Conservation (phyloP, 2,329 filamentous ascomycete genomes). For the Metarhizium brunneum region DNA sequence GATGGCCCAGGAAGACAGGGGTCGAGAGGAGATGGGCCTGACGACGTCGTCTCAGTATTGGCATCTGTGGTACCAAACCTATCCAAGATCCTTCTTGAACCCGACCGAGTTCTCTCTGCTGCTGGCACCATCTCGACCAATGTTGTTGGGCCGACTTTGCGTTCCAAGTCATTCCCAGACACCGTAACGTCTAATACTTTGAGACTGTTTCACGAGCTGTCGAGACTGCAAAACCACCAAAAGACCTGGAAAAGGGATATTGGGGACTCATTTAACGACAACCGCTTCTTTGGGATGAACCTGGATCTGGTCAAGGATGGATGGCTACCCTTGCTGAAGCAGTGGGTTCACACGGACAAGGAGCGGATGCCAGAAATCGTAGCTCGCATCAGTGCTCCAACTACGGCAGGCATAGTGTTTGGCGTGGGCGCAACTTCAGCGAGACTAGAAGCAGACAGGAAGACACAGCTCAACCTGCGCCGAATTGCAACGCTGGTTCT, state of each 20-base stretch:
- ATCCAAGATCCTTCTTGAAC: constrained; percentile 73
- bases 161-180: constrained; percentile 78
- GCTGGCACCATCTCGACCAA: constrained; percentile 74
- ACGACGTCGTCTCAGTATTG: constrained; percentile 74
- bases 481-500: constrained; percentile 73
- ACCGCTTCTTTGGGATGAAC: constrained; percentile 70
- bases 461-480: constrained; percentile 81
- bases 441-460: constrained; percentile 87
- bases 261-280: constrained; percentile 82
- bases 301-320: constrained; percentile 55
- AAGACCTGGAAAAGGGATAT: constrained; percentile 93
- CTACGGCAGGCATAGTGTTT: constrained; percentile 93
- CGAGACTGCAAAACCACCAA: constrained; percentile 67
- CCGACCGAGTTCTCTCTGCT: constrained; percentile 71
- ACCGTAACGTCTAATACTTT: constrained; percentile 68
- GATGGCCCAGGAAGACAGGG: constrained; percentile 24
- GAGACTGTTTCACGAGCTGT: constrained; percentile 65
- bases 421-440: constrained; percentile 95
- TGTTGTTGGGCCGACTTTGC: constrained; percentile 72
- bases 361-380: constrained; percentile 78
- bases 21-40: constrained; percentile 33
- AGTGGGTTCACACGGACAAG: constrained; percentile 81
- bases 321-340: constrained; percentile 77
- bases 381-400: constrained; percentile 69
- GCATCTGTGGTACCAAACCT: constrained; percentile 71